phyloP scores from a whole-genome alignment of 495 filamentous ascomycete genomes.

The Platismatia glauca region DNA sequence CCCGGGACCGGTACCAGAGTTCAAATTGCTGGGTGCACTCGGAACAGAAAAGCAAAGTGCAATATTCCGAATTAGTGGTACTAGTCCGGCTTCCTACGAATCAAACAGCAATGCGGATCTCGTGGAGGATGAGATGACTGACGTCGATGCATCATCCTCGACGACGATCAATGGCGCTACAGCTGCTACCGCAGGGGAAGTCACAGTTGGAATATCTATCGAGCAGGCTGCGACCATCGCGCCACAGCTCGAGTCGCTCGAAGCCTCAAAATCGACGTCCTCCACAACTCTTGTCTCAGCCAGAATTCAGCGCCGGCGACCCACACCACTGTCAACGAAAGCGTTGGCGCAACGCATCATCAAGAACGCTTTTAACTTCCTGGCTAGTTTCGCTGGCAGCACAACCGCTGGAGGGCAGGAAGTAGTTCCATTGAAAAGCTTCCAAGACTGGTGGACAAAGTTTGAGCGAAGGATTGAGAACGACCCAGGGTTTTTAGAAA shows the following conservation, averaged over 20 bases:
- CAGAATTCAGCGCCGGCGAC: constrained; percentile 26
- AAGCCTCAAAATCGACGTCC: constrained; percentile 32
- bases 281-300: constrained; percentile 30
- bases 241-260: constrained; percentile 52
- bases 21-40: constrained; percentile 79
- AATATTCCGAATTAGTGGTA: constrained; percentile 60
- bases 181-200: constrained; percentile 27
- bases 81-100: constrained; percentile 13
- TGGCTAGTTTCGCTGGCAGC: constrained; percentile 70
- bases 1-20: constrained; percentile 42
- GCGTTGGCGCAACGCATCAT: constrained; percentile 87
- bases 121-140: constrained; percentile 39
- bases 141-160: constrained; percentile 24
- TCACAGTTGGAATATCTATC: constrained; percentile 74
- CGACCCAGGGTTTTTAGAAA: constrained; percentile 85
- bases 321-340: constrained; percentile 47
- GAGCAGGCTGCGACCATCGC: constrained; percentile 67
- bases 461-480: constrained; percentile 82
- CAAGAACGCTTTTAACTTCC: constrained; percentile 92
- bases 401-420: constrained; percentile 51
- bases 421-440: constrained; percentile 79
- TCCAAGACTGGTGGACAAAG: constrained; percentile 95
- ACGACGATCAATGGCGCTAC: constrained; percentile 24
- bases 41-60: constrained; percentile 81
- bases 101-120: constrained; percentile 22